A percentile compares a stretch with the other conserved stretches of the same genome.
Evolutionary conservation across 495 filamentous ascomycete genomes (phyloP).

Genomic region (Evansstolkia leycettana): DNA sequence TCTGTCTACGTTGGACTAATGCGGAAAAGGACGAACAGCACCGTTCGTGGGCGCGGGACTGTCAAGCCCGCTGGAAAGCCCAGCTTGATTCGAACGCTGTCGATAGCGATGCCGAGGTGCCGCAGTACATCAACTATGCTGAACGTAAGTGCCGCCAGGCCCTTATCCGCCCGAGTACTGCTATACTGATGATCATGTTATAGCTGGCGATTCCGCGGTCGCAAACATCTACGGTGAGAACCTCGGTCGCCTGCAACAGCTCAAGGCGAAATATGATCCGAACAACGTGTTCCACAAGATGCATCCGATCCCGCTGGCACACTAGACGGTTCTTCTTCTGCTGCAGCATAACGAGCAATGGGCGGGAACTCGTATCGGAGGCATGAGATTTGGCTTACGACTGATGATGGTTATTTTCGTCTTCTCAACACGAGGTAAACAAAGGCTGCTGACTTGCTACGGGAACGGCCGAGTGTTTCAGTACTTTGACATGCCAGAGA

Average conservation of each 20-base stretch:
- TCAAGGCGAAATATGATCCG: slow-evolving; percentile 20
- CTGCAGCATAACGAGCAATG: too few relatives aligned
- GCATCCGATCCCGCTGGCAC: neutral
- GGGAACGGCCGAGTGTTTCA: too few relatives aligned
- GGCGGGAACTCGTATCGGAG: too few relatives aligned
- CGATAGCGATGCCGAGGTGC: slow-evolving; percentile 9
- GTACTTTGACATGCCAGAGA: too few relatives aligned
- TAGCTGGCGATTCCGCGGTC: slow-evolving; percentile 23
- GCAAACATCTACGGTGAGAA: slow-evolving; percentile 33
- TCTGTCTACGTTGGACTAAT: slow-evolving; percentile 12
- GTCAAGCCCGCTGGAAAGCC: slow-evolving; percentile 18
- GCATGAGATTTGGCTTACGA: too few relatives aligned
- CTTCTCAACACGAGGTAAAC: too few relatives aligned
- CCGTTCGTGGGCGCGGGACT: slow-evolving; percentile 17
- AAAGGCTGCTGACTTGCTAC: too few relatives aligned
- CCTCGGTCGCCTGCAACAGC: slow-evolving; percentile 22
- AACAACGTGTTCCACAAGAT: slow-evolving; percentile 37
- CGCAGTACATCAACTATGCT: slow-evolving; percentile 31
- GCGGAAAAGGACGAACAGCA: slow-evolving; percentile 10
- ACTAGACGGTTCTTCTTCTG: too few relatives aligned
- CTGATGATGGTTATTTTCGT: too few relatives aligned
- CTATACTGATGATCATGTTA: neutral
- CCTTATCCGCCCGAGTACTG: neutral
- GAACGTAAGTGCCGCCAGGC: slow-evolving; percentile 19
- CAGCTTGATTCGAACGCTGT: slow-evolving; percentile 9